Conservation (phyloP, 2,329 filamentous ascomycete genomes). For the Aspergillus ustus region DNA sequence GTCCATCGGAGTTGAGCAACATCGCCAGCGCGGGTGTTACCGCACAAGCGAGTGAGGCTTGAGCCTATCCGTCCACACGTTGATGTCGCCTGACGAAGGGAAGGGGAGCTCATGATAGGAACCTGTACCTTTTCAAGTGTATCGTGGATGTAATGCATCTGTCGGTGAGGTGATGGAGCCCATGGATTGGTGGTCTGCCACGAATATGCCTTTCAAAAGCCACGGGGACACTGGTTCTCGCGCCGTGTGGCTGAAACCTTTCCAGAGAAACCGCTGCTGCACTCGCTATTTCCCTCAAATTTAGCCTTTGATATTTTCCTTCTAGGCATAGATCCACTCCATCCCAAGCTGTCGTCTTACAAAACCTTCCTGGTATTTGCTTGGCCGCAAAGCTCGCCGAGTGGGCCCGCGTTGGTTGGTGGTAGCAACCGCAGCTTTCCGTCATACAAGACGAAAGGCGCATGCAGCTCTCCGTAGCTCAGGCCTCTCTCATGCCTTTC, state of each 20-base stretch:
- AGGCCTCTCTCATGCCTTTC: conserved; percentile 36
- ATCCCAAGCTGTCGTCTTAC: conserved; percentile 19
- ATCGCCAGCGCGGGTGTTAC: conserved; percentile 22
- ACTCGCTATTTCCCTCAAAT: background rate
- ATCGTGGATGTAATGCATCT: conserved; percentile 13
- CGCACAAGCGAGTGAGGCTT: conserved; percentile 19
- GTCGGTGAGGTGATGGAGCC: background rate
- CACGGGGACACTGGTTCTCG: background rate
- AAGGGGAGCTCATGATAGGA: conserved; percentile 12
- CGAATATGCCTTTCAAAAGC: background rate
- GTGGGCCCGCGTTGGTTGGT: conserved; percentile 31
- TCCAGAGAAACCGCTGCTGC: conserved; percentile 1
- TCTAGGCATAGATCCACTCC: conserved; percentile 13
- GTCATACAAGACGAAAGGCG: conserved; percentile 33
- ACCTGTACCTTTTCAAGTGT: conserved; percentile 3
- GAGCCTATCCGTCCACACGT: conserved; percentile 13
- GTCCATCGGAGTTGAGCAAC: conserved; percentile 22
- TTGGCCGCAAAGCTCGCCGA: conserved; percentile 20
- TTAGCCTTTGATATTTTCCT: conserved; percentile 9
- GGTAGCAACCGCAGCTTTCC: conserved; percentile 30
- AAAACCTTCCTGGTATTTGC: conserved; percentile 15
- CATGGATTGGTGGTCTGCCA: background rate
- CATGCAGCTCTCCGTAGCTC: conserved; percentile 39
- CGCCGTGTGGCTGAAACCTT: conserved; percentile 7
- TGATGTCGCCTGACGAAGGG: conserved; percentile 23